Evolutionary conservation across 2,329 filamentous ascomycete genomes (phyloP), one percentile per base, ranked within the genome.

Genomic region (Rutstroemia sp.): DNA sequence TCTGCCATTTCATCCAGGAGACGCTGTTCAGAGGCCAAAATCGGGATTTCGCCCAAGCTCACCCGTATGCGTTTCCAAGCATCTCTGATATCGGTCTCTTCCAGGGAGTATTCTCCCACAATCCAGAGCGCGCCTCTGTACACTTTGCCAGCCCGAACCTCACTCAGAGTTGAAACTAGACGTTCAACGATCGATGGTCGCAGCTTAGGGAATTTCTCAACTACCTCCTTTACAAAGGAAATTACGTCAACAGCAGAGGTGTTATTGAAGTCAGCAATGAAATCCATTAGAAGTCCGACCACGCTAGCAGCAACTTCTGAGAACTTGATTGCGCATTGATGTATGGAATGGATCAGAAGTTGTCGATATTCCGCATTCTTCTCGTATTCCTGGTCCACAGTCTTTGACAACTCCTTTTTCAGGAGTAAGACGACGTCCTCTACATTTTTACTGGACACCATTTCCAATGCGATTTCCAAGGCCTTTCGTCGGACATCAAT

Each of bases 401-500:
- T 99, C 80, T 97, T 99, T 61, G 90, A 86, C 27, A 99, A 82
- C 70, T 99, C 94, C 73, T 99, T 99, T 78, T 99, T 99, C 59
- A 99, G 78, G 1, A 99, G 79, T 67, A 97, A 82, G 21, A 99
- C 89, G 14, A 99, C 94, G 68, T 99, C 94, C 70, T 97, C 94
- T 6, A 99, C 92, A 63, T 99, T 99, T 76, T 96, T 95, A 81
- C 92, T 96, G 0, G 92, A 94, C 5, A 99, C 90, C 94, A 99
- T 97, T 63, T 96, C 92, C 71, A 99, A 78, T 12, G 92, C 92
- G 67, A 99, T 89, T 56, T 83, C 80, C 27, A 99, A 81, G 16
- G 92, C 91, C 74, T 97, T 97, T 72, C 86, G 86, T 67, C 94
- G 86, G 53, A 99, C 94, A 69, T 97, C 94, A 62, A 99, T 88